Conservation (phyloP, 2,329 filamentous ascomycete species). For the Cryphonectria carpinicola region DNA sequence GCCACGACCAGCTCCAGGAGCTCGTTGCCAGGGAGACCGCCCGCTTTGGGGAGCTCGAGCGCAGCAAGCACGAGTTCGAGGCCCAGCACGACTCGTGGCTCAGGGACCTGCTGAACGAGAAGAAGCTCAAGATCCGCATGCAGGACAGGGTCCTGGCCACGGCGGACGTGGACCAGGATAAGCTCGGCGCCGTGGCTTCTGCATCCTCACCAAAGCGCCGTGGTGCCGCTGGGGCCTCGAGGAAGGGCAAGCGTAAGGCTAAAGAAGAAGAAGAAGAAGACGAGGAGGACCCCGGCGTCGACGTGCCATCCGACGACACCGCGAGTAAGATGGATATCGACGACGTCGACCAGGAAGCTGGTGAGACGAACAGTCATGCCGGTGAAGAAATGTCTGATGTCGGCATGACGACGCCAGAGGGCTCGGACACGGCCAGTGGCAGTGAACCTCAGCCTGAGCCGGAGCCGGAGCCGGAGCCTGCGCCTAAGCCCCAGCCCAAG, state of each 20-base stretch:
- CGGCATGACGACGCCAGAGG: conserved; percentile 21
- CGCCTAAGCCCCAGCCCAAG: not conserved
- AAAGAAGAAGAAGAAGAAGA: conserved; percentile 13
- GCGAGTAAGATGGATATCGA: conserved; percentile 26
- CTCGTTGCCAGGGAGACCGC: conserved; percentile 61
- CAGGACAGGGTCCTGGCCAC: conserved; percentile 65
- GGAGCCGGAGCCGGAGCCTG: not conserved
- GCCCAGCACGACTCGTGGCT: conserved; percentile 70
- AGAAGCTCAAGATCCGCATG: conserved; percentile 78
- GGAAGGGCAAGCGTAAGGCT: conserved; percentile 28
- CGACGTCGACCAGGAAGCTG: conserved; percentile 7
- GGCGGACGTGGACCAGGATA: conserved; percentile 39
- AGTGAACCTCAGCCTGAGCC: conserved; percentile 13
- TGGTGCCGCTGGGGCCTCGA: conserved; percentile 13
- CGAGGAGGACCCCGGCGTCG: conserved; percentile 2
- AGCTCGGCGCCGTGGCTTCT: conserved; percentile 10
- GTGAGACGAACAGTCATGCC: not conserved
- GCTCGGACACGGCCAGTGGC: conserved; percentile 24
- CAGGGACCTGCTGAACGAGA: conserved; percentile 72
- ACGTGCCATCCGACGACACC: not conserved
- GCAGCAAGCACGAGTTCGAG: conserved; percentile 69
- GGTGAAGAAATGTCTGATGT: conserved; percentile 12
- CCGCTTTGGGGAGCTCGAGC: conserved; percentile 69
- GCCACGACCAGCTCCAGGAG: conserved; percentile 54
- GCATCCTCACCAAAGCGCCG: conserved; percentile 9